These are phyloP conservation scores for Collybia mongolica DNA, from an alignment of 768 basidiomycete species.

Conservation along the genomic window DNA sequence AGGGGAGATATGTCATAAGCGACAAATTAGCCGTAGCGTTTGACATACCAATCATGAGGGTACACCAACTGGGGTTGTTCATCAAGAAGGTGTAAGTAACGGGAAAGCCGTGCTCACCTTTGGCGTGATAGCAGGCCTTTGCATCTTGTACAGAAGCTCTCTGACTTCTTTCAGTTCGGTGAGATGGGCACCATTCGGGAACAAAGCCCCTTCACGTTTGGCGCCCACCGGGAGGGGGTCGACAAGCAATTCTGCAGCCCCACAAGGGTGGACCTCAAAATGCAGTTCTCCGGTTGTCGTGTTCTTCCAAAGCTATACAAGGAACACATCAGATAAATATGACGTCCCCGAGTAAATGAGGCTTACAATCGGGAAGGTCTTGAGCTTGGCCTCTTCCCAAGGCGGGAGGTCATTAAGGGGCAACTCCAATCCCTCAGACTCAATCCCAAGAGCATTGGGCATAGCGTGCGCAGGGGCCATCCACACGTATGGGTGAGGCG, in stretches of 20 bases:
- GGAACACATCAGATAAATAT: conserved; percentile 12
- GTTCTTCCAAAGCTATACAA: conserved; percentile 82
- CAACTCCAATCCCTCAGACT: conserved; percentile 73
- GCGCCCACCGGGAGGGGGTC: conserved; percentile 69
- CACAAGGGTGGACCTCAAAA: conserved; percentile 90
- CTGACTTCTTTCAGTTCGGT: conserved; percentile 73
- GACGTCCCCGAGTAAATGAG: conserved; percentile 14
- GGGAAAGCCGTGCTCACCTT: conserved; percentile 37
- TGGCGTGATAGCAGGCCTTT: conserved; percentile 87
- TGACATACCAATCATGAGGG: conserved; percentile 77
- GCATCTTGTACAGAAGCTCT: conserved; percentile 78
- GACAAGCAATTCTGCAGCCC: conserved; percentile 62
- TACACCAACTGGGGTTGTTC: conserved; percentile 61
- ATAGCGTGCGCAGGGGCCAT: conserved; percentile 76
- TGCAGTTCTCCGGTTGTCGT: conserved; percentile 80
- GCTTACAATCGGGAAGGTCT: conserved; percentile 63
- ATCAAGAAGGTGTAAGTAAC: neutral
- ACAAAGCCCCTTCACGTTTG: conserved; percentile 61
- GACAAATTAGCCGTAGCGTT: neutral
- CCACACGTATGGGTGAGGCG: conserved; percentile 90
- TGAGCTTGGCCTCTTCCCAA: conserved; percentile 80
- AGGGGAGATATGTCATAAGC: neutral
- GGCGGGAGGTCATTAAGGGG: conserved; percentile 64
- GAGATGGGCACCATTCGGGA: conserved; percentile 80
- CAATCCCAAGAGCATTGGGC: conserved; percentile 82